Evolutionary conservation across 2,329 filamentous ascomycete genomes (phyloP), one percentile per base, ranked within the genome.

Genomic region (Trichoderma cornu-damae): DNA sequence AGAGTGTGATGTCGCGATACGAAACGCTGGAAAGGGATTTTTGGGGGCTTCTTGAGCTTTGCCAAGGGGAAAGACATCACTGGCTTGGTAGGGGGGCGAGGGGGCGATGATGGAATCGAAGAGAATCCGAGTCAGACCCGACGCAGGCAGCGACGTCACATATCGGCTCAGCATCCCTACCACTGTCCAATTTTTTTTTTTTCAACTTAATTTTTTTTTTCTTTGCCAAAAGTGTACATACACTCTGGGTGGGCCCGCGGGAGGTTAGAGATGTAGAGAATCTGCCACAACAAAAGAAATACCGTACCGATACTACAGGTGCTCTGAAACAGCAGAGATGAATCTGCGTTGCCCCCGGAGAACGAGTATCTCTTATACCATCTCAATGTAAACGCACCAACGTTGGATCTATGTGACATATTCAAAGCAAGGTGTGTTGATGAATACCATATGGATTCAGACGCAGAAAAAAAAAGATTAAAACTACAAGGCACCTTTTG

Each of bases 221-320:
- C n/a, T n/a, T n/a, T n/a, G n/a, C 20, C 14, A 40, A 55, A 46
- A 47, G 53, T 59, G 58, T 59, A 57, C 40, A 59, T 59, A 59
- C 57, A 59, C 52, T 44, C 18, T 59, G 47, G 53, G 53, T 37
- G n/a, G n/a, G n/a, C n/a, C n/a, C 38, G 32, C 43, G 38, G 32
- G 51, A 30, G 20, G 53, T 34, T 57, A 48, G 24, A 57, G 20
- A 34, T 28, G 58, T 59, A 59, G 53, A 47, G 40, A 24, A 42
- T 44, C 47, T 59, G 24, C 38, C 46, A 28, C n/a, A n/a, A n/a
- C n/a, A n/a, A 26, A 30, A 53, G 40, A 54, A 44, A 48, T 51
- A 51, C 53, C 52, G 47, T 57, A 57, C 44, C 51, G 56, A 59
- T 56, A 38, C 35, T 9, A 34, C 32, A 32, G 20, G 12, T 28